Evolutionary conservation across 345 rosid species (phyloP), one percentile per base, ranked within the genome.

Genomic region (Eucalyptus urophylla): DNA sequence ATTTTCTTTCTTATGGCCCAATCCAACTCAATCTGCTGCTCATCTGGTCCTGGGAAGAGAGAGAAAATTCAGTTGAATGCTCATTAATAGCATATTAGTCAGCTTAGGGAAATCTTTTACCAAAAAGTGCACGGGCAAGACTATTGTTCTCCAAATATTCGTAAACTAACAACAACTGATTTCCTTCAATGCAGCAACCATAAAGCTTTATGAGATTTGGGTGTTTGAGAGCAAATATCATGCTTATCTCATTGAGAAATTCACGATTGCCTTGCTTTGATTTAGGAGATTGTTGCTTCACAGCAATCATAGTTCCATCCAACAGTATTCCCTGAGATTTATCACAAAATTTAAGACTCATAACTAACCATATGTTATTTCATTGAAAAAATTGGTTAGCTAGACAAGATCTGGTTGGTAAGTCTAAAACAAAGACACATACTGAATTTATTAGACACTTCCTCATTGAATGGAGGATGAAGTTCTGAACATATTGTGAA

Each of bases 181-280:
- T 95, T 80, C 97, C 97, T 90, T 95, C 96, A 49, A 92, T 93
- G 65, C 97, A 95, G 50, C 96, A 95, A 21, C 95, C 97, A 49
- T 91, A 92, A 49, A 94, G 95, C 92, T 90, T 92, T 89, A 95
- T 95, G 44, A 95, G 95, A 89, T 94, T 92, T 4, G 94, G 97
- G 87, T 95, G 97, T 31, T 94, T 95, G 88, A 95, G 81, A 62
- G 95, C 96, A 22, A 95, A 94, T 51, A 95, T 94, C 96, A 95
- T 94, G 89, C 96, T 94, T 80, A 95, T 94, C 91, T 94, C 96
- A 16, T 89, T 94, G 87, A 95, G 92, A 76, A 95, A 95, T 91
- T 94, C 96, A 11, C 95, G 94, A 83, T 95, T 94, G n/a, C 97
- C 97, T 91, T 95, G 96, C 93, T 92, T 95, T 11, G 97, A 95